phyloP scores from a whole-genome alignment of 129 eudicot species.

The Lonicera japonica region DNA sequence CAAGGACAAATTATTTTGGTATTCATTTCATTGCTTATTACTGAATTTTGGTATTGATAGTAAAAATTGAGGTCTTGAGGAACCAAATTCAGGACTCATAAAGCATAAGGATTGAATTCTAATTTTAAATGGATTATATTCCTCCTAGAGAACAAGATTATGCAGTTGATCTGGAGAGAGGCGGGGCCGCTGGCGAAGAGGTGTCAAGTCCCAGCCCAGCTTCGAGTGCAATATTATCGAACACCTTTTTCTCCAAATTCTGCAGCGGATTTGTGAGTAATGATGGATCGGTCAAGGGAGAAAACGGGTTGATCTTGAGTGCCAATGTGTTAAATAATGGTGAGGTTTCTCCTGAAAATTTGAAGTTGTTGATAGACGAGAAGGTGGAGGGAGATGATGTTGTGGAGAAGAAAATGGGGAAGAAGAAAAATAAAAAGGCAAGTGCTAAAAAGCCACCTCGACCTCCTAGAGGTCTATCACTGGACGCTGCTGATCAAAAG shows the following conservation, averaged over 20 bases:
- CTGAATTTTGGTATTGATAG: not conserved
- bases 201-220: conserved; percentile 8
- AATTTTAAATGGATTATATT: conserved; percentile 31
- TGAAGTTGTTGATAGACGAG: conserved; percentile 22
- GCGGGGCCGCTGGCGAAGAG: conserved; percentile 4
- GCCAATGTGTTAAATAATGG: not conserved
- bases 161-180: conserved; percentile 30
- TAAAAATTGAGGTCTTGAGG: not conserved
- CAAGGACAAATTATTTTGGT: not conserved
- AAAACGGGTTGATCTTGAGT: conserved; percentile 11
- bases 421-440: conserved; percentile 48
- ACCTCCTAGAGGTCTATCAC: conserved; percentile 57
- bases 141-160: conserved; percentile 30
- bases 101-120: not conserved
- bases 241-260: conserved; percentile 17
- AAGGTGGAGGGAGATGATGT: conserved; percentile 26
- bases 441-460: conserved; percentile 76
- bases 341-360: conserved; percentile 20
- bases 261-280: conserved; percentile 18
- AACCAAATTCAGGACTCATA: not conserved
- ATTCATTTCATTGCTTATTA: no score
- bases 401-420: conserved; percentile 28
- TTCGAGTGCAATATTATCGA: conserved; percentile 2
- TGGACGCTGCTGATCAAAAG: conserved; percentile 75
- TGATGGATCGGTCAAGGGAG: conserved; percentile 20